A percentile compares a stretch with the other conserved stretches of the same genome.
Evolutionary conservation across 2,329 filamentous ascomycete genomes (phyloP).

Genomic region (Ophidiomyces ophidiicola): DNA sequence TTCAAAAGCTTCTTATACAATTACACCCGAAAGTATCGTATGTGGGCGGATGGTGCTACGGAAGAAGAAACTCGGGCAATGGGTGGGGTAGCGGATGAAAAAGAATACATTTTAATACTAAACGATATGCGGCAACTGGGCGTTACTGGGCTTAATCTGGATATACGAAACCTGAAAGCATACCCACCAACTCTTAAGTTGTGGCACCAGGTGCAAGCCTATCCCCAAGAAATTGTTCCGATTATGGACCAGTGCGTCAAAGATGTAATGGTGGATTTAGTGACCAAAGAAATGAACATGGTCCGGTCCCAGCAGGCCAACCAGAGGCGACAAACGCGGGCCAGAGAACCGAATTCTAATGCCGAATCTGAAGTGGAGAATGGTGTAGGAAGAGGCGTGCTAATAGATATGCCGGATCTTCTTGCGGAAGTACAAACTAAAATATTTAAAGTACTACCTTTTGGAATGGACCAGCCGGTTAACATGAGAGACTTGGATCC

Average conservation of each 20-base stretch:
- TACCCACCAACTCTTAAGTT: constrained; percentile 88
- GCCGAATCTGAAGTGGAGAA: constrained; percentile 66
- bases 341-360: constrained; percentile 54
- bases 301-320: constrained; percentile 45
- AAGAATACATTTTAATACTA: constrained; percentile 73
- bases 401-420: constrained; percentile 51
- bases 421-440: constrained; percentile 65
- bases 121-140: constrained; percentile 85
- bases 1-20: constrained; percentile 91
- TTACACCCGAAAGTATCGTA: constrained; percentile 84
- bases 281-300: constrained; percentile 63
- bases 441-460: constrained; percentile 77
- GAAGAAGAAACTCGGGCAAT: constrained; percentile 59
- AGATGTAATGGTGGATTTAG: constrained; percentile 83
- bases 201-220: constrained; percentile 88
- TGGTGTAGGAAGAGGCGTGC: constrained; percentile 24
- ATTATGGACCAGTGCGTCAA: constrained; percentile 93
- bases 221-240: constrained; percentile 90
- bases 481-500: constrained; percentile 93
- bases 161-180: constrained; percentile 76
- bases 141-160: constrained; percentile 71
- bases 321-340: constrained; percentile 36
- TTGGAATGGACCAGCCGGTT: constrained; percentile 71
- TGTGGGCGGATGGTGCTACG: constrained; percentile 76
- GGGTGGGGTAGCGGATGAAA: constrained; percentile 58